Conservation (phyloP, 305 asterid genomes). For the Solanum hybrid region DNA sequence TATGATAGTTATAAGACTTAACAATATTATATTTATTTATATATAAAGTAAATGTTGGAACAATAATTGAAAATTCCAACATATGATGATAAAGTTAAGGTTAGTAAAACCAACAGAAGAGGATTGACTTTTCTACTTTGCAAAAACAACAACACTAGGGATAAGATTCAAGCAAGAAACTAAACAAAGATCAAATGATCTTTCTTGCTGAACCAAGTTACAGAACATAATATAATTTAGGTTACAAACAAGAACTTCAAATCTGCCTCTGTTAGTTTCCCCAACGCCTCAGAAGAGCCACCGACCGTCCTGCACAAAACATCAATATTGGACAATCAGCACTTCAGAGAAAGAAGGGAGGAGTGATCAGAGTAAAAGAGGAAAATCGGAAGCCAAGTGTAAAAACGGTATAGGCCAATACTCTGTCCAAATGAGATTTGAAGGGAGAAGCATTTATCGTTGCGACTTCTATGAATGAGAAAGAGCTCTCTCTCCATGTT, state of each 20-base stretch:
- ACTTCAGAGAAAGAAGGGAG: not conserved
- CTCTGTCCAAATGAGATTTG: not conserved
- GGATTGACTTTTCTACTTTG: not conserved
- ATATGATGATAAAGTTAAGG: not conserved
- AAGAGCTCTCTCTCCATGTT: not conserved
- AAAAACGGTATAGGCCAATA: not conserved
- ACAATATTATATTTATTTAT: not conserved
- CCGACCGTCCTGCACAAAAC: slow-evolving; percentile 68
- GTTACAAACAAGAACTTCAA: slow-evolving; percentile 64
- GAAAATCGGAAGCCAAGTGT: not conserved
- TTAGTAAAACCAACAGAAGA: not conserved
- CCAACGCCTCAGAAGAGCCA: slow-evolving; percentile 67
- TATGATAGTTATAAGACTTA: not conserved
- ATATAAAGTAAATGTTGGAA: not conserved
- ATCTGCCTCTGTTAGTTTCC: slow-evolving; percentile 78
- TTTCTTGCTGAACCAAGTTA: not conserved
- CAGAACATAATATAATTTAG: slow-evolving; percentile 10
- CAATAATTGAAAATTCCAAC: not conserved
- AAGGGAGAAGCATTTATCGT: not conserved
- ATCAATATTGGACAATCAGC: not conserved
- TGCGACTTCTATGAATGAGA: not conserved
- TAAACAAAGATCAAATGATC: not conserved
- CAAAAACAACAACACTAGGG: not conserved
- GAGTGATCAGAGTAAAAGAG: not conserved
- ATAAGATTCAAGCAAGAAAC: slow-evolving; percentile 1